Base-by-base conservation (phyloP, 148 eudicot genomes). In the Arbutus unedo region DNA sequence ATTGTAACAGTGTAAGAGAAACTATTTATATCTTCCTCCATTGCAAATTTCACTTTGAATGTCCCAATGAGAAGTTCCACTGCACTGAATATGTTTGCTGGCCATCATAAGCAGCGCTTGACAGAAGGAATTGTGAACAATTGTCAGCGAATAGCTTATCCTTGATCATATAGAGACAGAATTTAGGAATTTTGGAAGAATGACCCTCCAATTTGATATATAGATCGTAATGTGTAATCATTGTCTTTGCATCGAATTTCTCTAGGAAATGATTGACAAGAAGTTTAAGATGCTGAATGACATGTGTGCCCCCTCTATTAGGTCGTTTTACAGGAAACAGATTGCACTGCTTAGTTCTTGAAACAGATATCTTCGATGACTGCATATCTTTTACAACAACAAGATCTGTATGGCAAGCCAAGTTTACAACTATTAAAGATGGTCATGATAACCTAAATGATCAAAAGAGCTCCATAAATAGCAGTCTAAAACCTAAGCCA, bases 61-160 rank as follows among this genome's bases (percentile, higher is more conserved):
- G 55, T 18, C 51, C 90, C 94, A 38, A 82, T 82, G 38, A 90
- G 93, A 51, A 94, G 87, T 18, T 4, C 5, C 23, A 81, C 87
- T 21, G 91, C 87, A 75, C 98, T 94, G 84, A 88, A 94, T 16
- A 94, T 79, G 76, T 87, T 92, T 92, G 92, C 53, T 91, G 91
- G 11, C 97, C 97, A 85, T 93, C 97, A 89, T 87, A 93, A 43
- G 89, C 91, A 82, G 88, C 87, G 86, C 64, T 84, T 31, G 84
- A 86, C 54, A 72, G 8, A 21, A 91, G 90, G 79, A 92, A 91
- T 3, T 68, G 76, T 15, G 79, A 77, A 21, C 85, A 77, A 48
- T 88, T 19, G 72, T 87, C 85, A 66, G 87, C 82, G 76, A 82
- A 90, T 10, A 93, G 81, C 66, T 90, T 87, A 41, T 93, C 89